Evolutionary conservation across 2,329 filamentous ascomycete genomes (phyloP).

Genomic region (Calonectria hongkongensis): DNA sequence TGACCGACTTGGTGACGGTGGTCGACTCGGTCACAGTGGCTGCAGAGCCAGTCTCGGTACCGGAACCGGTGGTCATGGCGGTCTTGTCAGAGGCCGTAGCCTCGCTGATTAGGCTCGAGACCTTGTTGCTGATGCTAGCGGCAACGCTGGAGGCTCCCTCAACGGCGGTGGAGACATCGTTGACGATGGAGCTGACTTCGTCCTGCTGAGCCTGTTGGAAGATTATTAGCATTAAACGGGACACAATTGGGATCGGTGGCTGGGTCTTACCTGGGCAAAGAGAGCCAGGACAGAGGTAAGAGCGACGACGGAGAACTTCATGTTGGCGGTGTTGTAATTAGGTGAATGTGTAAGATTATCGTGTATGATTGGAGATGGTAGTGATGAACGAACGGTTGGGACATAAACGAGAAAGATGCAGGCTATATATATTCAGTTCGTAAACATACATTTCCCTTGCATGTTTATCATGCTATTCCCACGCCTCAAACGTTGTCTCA

Average conservation of each 20-base stretch:
- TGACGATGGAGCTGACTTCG: background rate
- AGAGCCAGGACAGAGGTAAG: conserved; percentile 17
- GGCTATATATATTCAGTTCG: background rate
- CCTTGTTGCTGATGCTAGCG: conserved; percentile 2
- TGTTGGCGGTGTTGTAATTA: conserved; percentile 7
- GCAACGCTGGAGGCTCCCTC: conserved; percentile 3
- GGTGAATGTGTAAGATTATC: background rate
- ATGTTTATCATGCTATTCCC: background rate
- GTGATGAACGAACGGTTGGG: background rate
- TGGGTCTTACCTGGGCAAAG: conserved; percentile 8
- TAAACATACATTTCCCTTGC: background rate
- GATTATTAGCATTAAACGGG: background rate
- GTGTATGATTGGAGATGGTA: background rate
- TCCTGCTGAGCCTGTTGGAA: background rate
- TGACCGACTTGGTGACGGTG: conserved; percentile 7
- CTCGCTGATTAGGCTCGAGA: conserved; percentile 12
- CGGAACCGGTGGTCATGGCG: too few species aligned
- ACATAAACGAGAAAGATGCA: background rate
- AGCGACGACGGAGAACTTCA: conserved; percentile 29
- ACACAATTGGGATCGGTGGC: too few species aligned
- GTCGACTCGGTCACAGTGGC: background rate
- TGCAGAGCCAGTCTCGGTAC: background rate
- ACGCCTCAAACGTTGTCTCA: background rate
- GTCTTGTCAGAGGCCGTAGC: background rate
- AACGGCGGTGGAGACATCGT: conserved; percentile 11